Percentiles rank a stretch among this genome's conserved stretches.
These are phyloP conservation scores for Venturia oleaginea DNA, from an alignment of 2,329 filamentous ascomycete species.

Conservation along the genomic window DNA sequence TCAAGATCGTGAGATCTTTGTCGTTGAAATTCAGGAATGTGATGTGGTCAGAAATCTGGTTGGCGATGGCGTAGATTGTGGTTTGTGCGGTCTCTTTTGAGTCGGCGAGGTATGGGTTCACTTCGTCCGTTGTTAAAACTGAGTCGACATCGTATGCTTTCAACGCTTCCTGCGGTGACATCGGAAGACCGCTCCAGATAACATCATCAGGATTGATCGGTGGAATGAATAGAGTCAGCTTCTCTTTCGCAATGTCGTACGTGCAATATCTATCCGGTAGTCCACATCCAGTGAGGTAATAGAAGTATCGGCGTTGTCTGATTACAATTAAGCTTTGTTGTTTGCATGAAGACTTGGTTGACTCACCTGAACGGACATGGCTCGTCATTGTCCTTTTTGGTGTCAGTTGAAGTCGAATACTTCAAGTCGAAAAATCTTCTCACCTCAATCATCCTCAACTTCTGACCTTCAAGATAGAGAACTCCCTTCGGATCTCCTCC, in stretches of 20 bases:
- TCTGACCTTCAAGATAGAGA: conserved; percentile 81
- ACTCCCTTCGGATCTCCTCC: conserved; percentile 58
- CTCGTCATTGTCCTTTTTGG: conserved; percentile 64
- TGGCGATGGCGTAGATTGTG: conserved; percentile 66
- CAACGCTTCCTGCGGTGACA: conserved; percentile 66
- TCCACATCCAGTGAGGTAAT: conserved; percentile 82
- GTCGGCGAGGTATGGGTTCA: conserved; percentile 60
- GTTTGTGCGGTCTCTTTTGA: conserved; percentile 21
- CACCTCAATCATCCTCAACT: conserved; percentile 66
- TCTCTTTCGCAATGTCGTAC: conserved; percentile 67
- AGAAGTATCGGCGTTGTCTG: conserved; percentile 86
- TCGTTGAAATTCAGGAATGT: conserved; percentile 62
- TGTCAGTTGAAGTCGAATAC: background rate
- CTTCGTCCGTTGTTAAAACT: conserved; percentile 61
- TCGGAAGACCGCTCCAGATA: conserved; percentile 85
- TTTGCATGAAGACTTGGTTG: conserved; percentile 16
- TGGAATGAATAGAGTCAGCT: conserved; percentile 82
- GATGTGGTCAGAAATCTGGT: conserved; percentile 64
- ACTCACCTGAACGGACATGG: conserved; percentile 66
- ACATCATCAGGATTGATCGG: conserved; percentile 80
- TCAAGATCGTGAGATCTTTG: conserved; percentile 48
- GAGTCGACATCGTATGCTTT: conserved; percentile 60
- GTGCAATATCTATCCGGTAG: conserved; percentile 71
- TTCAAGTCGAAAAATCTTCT: background rate
- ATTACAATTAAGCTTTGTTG: background rate